phyloP scores from a whole-genome alignment of 768 basidiomycete genomes.

The Chalciporus piperatus region DNA sequence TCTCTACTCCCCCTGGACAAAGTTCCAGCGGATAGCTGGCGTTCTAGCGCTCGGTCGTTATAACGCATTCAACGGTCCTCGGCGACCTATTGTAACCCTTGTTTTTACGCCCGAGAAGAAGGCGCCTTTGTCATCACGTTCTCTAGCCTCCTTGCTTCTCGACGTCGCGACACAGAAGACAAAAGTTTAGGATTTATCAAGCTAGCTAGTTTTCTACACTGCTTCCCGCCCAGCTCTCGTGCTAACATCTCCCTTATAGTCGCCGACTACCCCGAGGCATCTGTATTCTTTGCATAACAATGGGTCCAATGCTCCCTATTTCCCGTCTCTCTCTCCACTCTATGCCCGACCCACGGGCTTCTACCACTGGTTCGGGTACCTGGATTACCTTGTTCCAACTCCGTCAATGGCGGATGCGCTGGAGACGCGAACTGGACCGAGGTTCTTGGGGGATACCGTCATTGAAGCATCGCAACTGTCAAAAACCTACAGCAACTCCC shows the following conservation, averaged over 20 bases:
- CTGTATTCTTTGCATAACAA: background rate
- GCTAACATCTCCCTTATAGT: conserved; percentile 7
- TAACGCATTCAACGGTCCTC: conserved; percentile 1
- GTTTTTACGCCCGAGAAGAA: conserved; percentile 3
- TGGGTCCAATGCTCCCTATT: conserved; percentile 9
- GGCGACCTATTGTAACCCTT: conserved; percentile 4
- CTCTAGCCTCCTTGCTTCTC: background rate
- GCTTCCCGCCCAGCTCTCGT: background rate
- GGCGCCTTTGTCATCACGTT: background rate
- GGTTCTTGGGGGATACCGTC: background rate
- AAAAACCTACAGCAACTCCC: background rate
- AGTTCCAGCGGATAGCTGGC: conserved; percentile 4
- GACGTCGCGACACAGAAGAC: background rate
- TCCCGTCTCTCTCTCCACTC: conserved; percentile 12
- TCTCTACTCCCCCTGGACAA: background rate
- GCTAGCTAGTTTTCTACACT: background rate
- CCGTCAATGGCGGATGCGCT: conserved; percentile 29
- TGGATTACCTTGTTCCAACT: conserved; percentile 5
- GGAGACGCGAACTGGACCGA: conserved; percentile 13
- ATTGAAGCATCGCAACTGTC: background rate
- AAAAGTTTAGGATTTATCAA: background rate
- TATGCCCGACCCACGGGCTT: conserved; percentile 18
- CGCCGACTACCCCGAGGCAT: background rate
- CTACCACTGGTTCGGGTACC: conserved; percentile 10
- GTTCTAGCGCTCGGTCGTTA: background rate